Percentiles rank a stretch among this genome's conserved stretches.
Evolutionary conservation across 169 alveolate genomes (phyloP).

Genomic region (Theileria equi): DNA sequence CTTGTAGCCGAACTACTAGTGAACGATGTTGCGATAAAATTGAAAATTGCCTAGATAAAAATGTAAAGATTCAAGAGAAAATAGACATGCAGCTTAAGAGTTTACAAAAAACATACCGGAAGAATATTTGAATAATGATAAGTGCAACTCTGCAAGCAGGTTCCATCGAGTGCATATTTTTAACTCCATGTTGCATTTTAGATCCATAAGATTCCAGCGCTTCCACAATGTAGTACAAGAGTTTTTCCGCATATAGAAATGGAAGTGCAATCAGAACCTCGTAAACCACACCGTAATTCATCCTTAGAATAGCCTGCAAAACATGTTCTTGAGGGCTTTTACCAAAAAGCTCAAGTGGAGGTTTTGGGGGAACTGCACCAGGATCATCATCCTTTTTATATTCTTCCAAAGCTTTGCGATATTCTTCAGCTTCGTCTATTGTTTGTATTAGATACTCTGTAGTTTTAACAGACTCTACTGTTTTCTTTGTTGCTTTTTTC

Average conservation of each 20-base stretch:
- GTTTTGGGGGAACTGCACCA: neutral
- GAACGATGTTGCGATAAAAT: conserved; percentile 32
- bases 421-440: conserved; percentile 50
- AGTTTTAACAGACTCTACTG: conserved; percentile 76
- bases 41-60: conserved; percentile 22
- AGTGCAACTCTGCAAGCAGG: conserved; percentile 20
- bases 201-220: conserved; percentile 47
- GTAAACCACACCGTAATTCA: conserved; percentile 41
- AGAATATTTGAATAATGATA: conserved; percentile 31
- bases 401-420: conserved; percentile 29
- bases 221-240: conserved; percentile 23
- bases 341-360: conserved; percentile 30
- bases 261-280: conserved; percentile 59
- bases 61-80: neutral
- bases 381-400: neutral
- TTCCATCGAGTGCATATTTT: conserved; percentile 30
- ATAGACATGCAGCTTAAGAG: too few relatives aligned
- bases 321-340: conserved; percentile 45
- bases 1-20: conserved; percentile 18
- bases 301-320: conserved; percentile 22
- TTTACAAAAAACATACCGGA: conserved; percentile 11
- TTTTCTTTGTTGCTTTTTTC: conserved; percentile 76
- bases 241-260: conserved; percentile 43
- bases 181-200: neutral
- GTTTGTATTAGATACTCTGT: conserved; percentile 71